Percentiles rank a stretch among this genome's conserved stretches.
These are phyloP conservation scores for Edaphochlamys debaryana DNA, from an alignment of 139 green algal genomes.

Conservation along the genomic window DNA sequence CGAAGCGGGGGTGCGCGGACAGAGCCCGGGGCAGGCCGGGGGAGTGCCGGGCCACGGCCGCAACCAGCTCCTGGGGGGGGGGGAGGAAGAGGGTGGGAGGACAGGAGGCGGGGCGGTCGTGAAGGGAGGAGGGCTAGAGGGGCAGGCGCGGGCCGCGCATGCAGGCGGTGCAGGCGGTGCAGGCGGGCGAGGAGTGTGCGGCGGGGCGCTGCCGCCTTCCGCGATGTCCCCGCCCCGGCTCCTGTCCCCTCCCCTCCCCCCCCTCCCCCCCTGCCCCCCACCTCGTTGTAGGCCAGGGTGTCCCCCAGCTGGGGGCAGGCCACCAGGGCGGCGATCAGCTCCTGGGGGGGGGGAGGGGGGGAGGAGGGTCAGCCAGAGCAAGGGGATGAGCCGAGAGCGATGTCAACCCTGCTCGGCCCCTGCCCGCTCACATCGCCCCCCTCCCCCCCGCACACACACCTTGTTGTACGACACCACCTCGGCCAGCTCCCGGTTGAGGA, in stretches of 20 bases:
- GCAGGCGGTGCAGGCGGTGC: no score
- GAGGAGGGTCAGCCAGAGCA: not conserved
- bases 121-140: not conserved
- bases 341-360: not conserved
- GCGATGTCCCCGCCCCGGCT: no score
- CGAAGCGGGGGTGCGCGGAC: not conserved
- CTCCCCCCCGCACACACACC: not conserved
- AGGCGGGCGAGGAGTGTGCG: no score
- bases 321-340: not conserved
- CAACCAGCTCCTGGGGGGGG: slow-evolving; percentile 26
- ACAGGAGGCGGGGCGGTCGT: no score
- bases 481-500: slow-evolving; percentile 24
- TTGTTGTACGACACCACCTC: not conserved
- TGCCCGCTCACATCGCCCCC: no score
- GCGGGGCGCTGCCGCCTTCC: not conserved
- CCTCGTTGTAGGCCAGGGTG: slow-evolving; percentile 18
- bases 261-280: not conserved
- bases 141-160: not conserved
- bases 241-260: not conserved
- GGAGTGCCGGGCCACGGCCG: not conserved
- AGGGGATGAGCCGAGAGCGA: not conserved
- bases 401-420: not conserved
- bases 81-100: not conserved
- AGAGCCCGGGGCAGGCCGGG: not conserved
- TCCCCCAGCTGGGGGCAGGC: not conserved